These are phyloP conservation scores for Coemansia sp. DNA, from an alignment of 192 early-diverging fungal species.

Conservation along the genomic window DNA sequence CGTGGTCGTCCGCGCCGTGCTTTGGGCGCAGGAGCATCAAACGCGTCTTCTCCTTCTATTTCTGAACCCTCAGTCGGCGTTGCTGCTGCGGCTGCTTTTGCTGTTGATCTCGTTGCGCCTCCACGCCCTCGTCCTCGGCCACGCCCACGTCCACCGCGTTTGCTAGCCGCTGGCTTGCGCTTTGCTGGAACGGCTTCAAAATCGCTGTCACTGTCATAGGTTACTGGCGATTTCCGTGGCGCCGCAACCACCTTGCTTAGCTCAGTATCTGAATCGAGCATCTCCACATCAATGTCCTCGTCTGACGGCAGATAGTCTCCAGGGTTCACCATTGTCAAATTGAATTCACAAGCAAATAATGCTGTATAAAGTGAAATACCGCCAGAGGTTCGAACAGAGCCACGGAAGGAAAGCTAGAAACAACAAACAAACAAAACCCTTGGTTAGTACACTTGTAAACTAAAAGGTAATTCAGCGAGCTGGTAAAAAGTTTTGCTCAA, in stretches of 20 bases:
- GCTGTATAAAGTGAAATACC: too few species aligned
- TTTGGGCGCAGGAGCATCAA: conserved; percentile 26
- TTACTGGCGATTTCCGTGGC: conserved; percentile 12
- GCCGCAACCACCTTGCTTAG: conserved; percentile 27
- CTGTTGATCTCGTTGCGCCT: background rate
- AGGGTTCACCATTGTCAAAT: conserved; percentile 23
- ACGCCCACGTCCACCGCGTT: conserved; percentile 34
- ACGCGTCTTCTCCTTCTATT: conserved; percentile 24
- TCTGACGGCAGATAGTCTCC: conserved; percentile 49
- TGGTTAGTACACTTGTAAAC: background rate
- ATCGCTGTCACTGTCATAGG: conserved; percentile 44
- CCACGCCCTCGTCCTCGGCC: conserved; percentile 32
- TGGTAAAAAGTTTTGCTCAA: background rate
- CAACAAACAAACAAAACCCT: background rate
- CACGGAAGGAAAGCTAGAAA: background rate
- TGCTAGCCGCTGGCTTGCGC: conserved; percentile 23
- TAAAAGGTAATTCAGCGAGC: background rate
- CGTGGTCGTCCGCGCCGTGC: conserved; percentile 44
- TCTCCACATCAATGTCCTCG: conserved; percentile 55
- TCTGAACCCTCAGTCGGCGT: conserved; percentile 9
- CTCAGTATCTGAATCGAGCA: conserved; percentile 56
- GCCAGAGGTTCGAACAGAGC: too few species aligned
- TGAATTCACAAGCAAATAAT: background rate
- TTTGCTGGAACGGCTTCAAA: conserved; percentile 35
- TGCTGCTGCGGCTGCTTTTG: background rate